These are phyloP conservation scores for Phaeoacremonium minimum DNA, from an alignment of 2,329 filamentous ascomycete genomes.

Conservation along the genomic window DNA sequence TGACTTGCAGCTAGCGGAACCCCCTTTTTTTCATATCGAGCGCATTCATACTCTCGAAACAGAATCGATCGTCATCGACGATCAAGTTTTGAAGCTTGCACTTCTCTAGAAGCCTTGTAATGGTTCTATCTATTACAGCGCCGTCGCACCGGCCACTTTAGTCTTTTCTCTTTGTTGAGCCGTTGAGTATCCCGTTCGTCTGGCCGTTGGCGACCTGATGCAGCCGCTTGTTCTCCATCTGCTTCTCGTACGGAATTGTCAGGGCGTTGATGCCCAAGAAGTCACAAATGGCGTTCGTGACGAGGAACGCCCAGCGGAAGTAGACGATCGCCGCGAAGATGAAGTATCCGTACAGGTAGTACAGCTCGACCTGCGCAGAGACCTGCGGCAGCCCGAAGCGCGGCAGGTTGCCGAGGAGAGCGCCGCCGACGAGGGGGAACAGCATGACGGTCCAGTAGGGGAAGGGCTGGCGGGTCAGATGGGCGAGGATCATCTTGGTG, in stretches of 20 bases:
- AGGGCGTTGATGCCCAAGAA: slow-evolving; percentile 93
- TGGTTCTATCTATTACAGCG: neutral
- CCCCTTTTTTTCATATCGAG: too few relatives aligned
- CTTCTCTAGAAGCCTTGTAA: too few relatives aligned
- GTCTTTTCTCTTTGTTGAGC: too few relatives aligned
- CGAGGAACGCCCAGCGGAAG: slow-evolving; percentile 86
- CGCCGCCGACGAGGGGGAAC: slow-evolving; percentile 79
- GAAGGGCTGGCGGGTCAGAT: slow-evolving; percentile 89
- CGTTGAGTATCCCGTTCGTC: slow-evolving; percentile 21
- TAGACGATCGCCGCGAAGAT: slow-evolving; percentile 81
- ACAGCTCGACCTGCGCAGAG: slow-evolving; percentile 62
- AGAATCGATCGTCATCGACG: too few relatives aligned
- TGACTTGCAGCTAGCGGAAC: too few relatives aligned
- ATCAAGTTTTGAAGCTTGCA: too few relatives aligned
- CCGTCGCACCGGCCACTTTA: slow-evolving; percentile 8
- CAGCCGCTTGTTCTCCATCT: slow-evolving; percentile 47
- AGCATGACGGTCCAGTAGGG: slow-evolving; percentile 96
- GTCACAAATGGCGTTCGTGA: slow-evolving; percentile 85
- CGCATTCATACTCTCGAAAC: too few relatives aligned
- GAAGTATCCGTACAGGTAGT: slow-evolving; percentile 83
- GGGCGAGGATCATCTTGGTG: slow-evolving; percentile 97
- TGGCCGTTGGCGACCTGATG: slow-evolving; percentile 12
- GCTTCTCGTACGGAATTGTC: slow-evolving; percentile 69
- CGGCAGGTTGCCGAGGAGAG: slow-evolving; percentile 77
- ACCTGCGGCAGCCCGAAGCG: slow-evolving; percentile 66